Base-by-base conservation (phyloP, 306 rosid genomes). In the Rosa rugosa region DNA sequence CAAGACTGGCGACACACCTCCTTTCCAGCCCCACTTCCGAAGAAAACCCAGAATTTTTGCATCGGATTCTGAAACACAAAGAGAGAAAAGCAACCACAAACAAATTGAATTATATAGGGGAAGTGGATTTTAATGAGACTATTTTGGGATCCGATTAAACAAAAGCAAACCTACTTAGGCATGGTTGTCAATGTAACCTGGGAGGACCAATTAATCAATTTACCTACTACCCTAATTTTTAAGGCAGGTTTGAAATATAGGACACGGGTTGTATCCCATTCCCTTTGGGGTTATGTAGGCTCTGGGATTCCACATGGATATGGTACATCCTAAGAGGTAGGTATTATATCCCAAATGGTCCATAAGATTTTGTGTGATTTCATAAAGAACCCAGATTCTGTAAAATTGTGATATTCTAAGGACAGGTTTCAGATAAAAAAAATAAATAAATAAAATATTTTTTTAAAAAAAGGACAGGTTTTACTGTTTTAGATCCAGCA, bases 1-100 rank as follows among this genome's bases (percentile, higher is more conserved):
- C 34, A 45, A 40, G 83, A 36, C 7, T 25, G n/a, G 59, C 25
- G 80, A 65, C 22, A 5, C 5, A 51, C 23, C 5, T 76, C 67
- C 87, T 88, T 85, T 83, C 53, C 17, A 89, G 82, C 63, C 91
- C 95, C 91, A 87, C 89, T 87, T 83, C 79, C 76, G 83, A 78
- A 66, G 83, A 88, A 87, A 80, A 68, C 71, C 80, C 75, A 57
- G 75, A 87, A 82, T 69, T 75, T 83, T 25, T 70, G 84, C 97
- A 78, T 88, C 70, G 87, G 90, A 80, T 86, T 86, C 86, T 80
- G 83, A 71, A 72, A 84, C 42, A 2, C 63, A 64, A 7, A 7
- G 56, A 25, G 34, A 25, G 23, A 36, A 38, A 50, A 6, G 17
- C 49, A 50, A 51, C n/a, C 25, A n/a, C 5, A 8, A 7, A 8